phyloP scores from a whole-genome alignment of 305 asterid species.

The Solanum hybrid region DNA sequence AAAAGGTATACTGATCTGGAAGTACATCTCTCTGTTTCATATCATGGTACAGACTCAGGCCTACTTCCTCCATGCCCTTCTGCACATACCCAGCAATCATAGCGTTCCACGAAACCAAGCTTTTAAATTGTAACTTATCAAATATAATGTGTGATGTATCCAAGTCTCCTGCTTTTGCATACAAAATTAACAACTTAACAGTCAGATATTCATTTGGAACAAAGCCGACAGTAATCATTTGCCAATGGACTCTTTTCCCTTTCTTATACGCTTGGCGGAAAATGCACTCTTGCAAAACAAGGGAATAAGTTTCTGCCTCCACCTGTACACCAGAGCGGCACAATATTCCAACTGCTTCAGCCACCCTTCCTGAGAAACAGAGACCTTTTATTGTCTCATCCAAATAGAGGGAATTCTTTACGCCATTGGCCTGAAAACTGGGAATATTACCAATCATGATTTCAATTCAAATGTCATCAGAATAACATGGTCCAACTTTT shows the following conservation, averaged over 20 bases:
- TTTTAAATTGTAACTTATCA: conserved; percentile 36
- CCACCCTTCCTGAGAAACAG: conserved; percentile 70
- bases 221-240: conserved; percentile 63
- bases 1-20: conserved; percentile 82
- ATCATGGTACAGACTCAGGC: conserved; percentile 50
- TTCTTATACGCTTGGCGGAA: conserved; percentile 48
- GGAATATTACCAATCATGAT: conserved; percentile 49
- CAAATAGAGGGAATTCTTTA: conserved; percentile 34
- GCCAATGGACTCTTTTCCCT: conserved; percentile 84
- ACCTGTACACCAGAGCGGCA: conserved; percentile 59
- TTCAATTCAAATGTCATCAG: background rate
- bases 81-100: conserved; percentile 79
- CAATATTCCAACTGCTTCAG: conserved; percentile 70
- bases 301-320: conserved; percentile 55
- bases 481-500: background rate
- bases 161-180: conserved; percentile 72
- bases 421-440: conserved; percentile 67
- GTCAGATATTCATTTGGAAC: conserved; percentile 55
- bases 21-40: conserved; percentile 54
- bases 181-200: conserved; percentile 65
- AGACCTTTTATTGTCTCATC: conserved; percentile 67
- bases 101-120: conserved; percentile 69
- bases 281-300: conserved; percentile 80
- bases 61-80: conserved; percentile 62
- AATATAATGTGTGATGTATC: conserved; percentile 48